Conservation (phyloP, 225 moss, liverwort and hornwort species). For the Bryum argenteum region DNA sequence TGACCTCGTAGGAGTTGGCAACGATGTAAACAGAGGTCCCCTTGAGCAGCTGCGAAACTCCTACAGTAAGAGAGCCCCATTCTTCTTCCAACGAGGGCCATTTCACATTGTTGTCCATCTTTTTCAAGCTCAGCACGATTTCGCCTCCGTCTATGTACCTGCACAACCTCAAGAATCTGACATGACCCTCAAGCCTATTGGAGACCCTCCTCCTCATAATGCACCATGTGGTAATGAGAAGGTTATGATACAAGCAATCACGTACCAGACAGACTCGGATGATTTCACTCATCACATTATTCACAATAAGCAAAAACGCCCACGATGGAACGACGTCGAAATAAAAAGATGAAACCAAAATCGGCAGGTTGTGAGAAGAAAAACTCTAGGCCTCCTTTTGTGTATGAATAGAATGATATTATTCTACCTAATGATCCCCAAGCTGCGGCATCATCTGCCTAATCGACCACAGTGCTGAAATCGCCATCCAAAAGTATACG, state of each 20-base stretch:
- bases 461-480: too few relatives aligned
- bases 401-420: too few relatives aligned
- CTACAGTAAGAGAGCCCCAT: conserved; percentile 76
- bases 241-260: too few relatives aligned
- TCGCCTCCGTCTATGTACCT: conserved; percentile 91
- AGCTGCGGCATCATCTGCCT: conserved; percentile 78
- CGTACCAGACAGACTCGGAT: too few relatives aligned
- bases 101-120: conserved; percentile 69
- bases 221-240: neutral
- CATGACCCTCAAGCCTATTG: too few relatives aligned
- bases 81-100: conserved; percentile 89
- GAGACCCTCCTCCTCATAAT: neutral
- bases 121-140: conserved; percentile 80
- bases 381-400: too few relatives aligned
- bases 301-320: conserved; percentile 16
- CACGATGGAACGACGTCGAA: too few relatives aligned
- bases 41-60: conserved; percentile 79
- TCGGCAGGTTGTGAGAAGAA: too few relatives aligned
- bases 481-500: too few relatives aligned
- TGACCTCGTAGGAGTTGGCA: conserved; percentile 75
- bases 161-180: conserved; percentile 20
- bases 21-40: conserved; percentile 86
- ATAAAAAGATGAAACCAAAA: neutral
- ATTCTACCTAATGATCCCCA: conserved; percentile 64
- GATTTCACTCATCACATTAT: too few relatives aligned